phyloP scores from a whole-genome alignment of 2,329 filamentous ascomycete species.

The Pseudogymnoascus sp. region DNA sequence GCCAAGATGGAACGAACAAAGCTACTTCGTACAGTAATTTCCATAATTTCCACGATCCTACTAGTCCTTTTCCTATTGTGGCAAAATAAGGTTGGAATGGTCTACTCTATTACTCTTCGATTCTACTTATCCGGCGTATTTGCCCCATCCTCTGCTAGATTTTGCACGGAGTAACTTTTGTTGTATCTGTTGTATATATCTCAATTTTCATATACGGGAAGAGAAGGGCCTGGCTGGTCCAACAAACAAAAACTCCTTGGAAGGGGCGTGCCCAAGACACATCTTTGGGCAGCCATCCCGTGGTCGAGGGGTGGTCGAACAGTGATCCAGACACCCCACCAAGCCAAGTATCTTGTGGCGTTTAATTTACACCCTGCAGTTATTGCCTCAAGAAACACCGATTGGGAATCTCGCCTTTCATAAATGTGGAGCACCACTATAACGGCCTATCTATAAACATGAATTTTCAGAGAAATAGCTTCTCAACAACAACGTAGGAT shows the following conservation, averaged over 20 bases:
- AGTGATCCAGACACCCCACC: slow-evolving; percentile 2
- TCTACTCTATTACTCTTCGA: background rate
- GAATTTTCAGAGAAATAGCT: background rate
- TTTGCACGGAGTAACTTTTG: background rate
- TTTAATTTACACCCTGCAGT: slow-evolving; percentile 6
- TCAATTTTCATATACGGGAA: background rate
- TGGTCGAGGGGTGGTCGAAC: background rate
- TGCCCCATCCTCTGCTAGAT: background rate
- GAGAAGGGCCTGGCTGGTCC: background rate
- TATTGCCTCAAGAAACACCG: slow-evolving; percentile 2
- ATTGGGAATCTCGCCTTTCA: background rate
- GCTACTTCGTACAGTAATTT: slow-evolving; percentile 3
- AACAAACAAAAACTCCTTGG: slow-evolving; percentile 3
- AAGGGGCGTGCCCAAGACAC: slow-evolving; percentile 7
- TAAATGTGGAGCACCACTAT: slow-evolving; percentile 4
- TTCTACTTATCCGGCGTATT: background rate
- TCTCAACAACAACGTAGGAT: background rate
- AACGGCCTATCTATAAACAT: background rate
- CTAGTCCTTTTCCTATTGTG: background rate
- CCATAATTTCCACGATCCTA: slow-evolving; percentile 4
- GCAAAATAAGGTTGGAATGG: background rate
- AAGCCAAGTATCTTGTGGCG: background rate
- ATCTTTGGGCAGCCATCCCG: slow-evolving; percentile 5
- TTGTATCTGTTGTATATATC: background rate
- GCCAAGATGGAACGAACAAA: background rate